Conservation (phyloP, 352 stramenopile genomes). For the Lagenidium sp. region DNA sequence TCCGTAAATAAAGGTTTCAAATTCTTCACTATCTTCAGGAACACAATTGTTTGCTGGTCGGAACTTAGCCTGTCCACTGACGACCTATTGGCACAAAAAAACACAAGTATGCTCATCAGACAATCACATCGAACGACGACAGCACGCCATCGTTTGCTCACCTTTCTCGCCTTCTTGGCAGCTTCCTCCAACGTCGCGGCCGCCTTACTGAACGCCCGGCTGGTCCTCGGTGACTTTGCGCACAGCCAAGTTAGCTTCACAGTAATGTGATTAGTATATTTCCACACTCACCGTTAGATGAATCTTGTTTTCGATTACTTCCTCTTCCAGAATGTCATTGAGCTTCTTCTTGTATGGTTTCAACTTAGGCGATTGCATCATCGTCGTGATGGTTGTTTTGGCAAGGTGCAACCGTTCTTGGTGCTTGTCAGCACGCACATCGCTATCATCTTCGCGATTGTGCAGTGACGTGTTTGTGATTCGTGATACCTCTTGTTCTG, state of each 20-base stretch:
- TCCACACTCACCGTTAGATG: slow-evolving; percentile 21
- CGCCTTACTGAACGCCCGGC: slow-evolving; percentile 13
- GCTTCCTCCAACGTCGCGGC: slow-evolving; percentile 18
- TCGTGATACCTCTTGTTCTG: slow-evolving; percentile 12
- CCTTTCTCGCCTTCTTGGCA: slow-evolving; percentile 29
- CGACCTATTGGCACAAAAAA: too few species aligned
- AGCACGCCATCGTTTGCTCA: too few species aligned
- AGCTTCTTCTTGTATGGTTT: slow-evolving; percentile 46
- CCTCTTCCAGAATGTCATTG: slow-evolving; percentile 36
- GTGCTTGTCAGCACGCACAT: slow-evolving; percentile 5
- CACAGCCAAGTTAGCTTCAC: too few species aligned
- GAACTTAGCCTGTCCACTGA: slow-evolving; percentile 41
- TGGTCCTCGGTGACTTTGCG: slow-evolving; percentile 17
- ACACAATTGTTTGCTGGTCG: slow-evolving; percentile 33
- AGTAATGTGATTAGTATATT: too few species aligned
- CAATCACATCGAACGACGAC: too few species aligned
- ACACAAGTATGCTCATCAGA: too few species aligned
- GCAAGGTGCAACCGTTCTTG: slow-evolving; percentile 11
- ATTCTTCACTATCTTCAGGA: slow-evolving; percentile 7
- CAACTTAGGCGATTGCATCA: slow-evolving; percentile 24
- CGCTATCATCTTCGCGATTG: neutral
- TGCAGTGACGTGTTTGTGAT: slow-evolving; percentile 13
- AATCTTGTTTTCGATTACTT: slow-evolving; percentile 20
- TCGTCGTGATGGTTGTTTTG: slow-evolving; percentile 14
- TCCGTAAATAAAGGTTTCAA: slow-evolving; percentile 35